A percentile compares a stretch with the other conserved stretches of the same genome.
These are phyloP conservation scores for Stygiomarasmius scandens DNA, from an alignment of 1,284 basidiomycete genomes.

Conservation along the genomic window DNA sequence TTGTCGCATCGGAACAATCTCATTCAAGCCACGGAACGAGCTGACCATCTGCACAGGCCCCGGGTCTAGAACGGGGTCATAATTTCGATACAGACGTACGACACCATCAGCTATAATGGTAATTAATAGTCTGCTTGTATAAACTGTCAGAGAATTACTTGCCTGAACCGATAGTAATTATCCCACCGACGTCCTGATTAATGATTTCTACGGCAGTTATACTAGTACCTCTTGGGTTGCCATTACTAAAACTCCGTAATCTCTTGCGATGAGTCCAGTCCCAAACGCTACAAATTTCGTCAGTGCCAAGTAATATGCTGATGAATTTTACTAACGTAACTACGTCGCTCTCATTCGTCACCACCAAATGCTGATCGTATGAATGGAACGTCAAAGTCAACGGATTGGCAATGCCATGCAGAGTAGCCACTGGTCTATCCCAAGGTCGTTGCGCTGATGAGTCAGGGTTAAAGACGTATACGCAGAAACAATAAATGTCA, in stretches of 20 bases:
- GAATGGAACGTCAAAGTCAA: conserved; percentile 88
- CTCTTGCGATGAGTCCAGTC: conserved; percentile 88
- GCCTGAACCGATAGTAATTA: conserved; percentile 90
- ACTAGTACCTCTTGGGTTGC: conserved; percentile 79
- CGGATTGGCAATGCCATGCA: conserved; percentile 74
- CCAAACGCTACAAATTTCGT: conserved; percentile 70
- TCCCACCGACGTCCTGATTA: conserved; percentile 93
- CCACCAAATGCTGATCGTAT: conserved; percentile 87
- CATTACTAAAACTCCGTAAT: conserved; percentile 87
- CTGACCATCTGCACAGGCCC: conserved; percentile 85
- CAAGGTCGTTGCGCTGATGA: conserved; percentile 61
- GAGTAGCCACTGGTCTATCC: conserved; percentile 79
- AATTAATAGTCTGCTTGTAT: conserved; percentile 8
- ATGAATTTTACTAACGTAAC: conserved; percentile 65
- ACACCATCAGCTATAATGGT: conserved; percentile 78
- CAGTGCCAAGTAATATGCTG: background rate
- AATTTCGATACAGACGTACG: conserved; percentile 91
- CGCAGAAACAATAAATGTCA: conserved; percentile 5
- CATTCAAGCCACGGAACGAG: conserved; percentile 89
- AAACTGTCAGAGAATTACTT: conserved; percentile 24
- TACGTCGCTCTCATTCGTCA: conserved; percentile 86
- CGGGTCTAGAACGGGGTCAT: conserved; percentile 68
- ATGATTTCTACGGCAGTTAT: conserved; percentile 94
- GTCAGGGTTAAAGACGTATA: background rate
- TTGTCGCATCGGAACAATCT: conserved; percentile 71